phyloP scores from a whole-genome alignment of 2,329 filamentous ascomycete species.

The Trichoderma endophyticum region DNA sequence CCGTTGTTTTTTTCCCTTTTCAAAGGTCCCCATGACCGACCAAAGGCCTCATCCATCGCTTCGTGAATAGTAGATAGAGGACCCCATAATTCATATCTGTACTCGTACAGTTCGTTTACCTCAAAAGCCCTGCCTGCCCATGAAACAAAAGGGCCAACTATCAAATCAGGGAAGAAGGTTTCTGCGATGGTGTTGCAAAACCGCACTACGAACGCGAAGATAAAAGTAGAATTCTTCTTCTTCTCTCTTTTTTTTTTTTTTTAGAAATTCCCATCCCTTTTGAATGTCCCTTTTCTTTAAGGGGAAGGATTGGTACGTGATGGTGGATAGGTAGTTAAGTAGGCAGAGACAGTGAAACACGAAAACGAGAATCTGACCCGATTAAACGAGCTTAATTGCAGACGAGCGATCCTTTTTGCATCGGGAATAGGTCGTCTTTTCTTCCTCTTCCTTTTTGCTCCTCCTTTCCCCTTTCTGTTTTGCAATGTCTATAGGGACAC shows the following conservation, averaged over 20 bases:
- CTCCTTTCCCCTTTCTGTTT: background rate
- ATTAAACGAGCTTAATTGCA: background rate
- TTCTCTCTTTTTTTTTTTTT: background rate
- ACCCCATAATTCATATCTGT: background rate
- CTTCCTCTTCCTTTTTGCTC: background rate
- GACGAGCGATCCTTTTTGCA: background rate
- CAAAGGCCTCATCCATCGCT: background rate
- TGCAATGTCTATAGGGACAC: background rate
- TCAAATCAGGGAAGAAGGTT: background rate
- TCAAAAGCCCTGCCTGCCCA: background rate
- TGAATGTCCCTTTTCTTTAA: background rate
- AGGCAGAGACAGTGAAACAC: background rate
- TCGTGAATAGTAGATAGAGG: background rate
- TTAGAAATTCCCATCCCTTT: background rate
- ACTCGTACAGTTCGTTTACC: constrained; percentile 6
- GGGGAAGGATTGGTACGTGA: background rate
- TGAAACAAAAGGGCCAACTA: background rate
- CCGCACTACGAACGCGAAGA: background rate
- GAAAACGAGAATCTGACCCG: background rate
- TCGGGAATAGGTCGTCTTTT: background rate
- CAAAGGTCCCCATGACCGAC: background rate
- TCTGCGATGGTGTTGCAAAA: background rate
- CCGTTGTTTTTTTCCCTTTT: background rate
- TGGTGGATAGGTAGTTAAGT: background rate
- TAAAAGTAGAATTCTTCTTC: background rate